Conservation (phyloP, 305 asterid genomes). For the Nicotiana rustica region DNA sequence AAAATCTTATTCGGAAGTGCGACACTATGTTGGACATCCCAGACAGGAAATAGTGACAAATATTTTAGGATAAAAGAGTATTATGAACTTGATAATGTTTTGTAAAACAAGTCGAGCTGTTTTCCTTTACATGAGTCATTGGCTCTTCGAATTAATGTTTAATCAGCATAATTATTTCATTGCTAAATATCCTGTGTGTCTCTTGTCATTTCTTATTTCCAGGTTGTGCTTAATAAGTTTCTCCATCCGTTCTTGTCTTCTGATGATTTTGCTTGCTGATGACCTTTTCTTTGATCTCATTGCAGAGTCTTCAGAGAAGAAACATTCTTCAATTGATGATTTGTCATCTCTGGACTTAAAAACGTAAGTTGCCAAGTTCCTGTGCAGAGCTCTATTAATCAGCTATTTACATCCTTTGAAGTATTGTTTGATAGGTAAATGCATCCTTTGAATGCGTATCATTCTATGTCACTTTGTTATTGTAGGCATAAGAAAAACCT, state of each 20-base stretch:
- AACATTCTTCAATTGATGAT: conserved; percentile 62
- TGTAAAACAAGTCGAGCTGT: not conserved
- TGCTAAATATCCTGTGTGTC: conserved; percentile 27
- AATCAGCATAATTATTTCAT: not conserved
- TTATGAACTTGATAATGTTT: not conserved
- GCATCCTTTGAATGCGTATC: not conserved
- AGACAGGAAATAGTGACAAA: conserved; percentile 4
- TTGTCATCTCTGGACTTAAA: conserved; percentile 81
- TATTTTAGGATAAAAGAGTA: not conserved
- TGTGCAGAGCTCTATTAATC: not conserved
- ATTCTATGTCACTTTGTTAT: not conserved
- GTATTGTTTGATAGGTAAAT: not conserved
- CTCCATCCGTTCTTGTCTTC: conserved; percentile 24
- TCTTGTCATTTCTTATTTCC: not conserved
- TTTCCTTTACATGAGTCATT: not conserved
- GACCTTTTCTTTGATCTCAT: conserved; percentile 32
- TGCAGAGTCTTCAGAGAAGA: conserved; percentile 78
- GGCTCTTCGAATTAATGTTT: not conserved
- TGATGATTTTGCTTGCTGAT: conserved; percentile 30
- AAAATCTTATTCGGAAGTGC: not conserved
- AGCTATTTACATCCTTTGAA: not conserved
- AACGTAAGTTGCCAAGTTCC: conserved; percentile 69
- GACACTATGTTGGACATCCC: not conserved
- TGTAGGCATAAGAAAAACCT: not conserved
- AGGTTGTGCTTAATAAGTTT: not conserved